Evolutionary conservation across 805 yeast species (phyloP).

Genomic region (Candida xiaguanensis): DNA sequence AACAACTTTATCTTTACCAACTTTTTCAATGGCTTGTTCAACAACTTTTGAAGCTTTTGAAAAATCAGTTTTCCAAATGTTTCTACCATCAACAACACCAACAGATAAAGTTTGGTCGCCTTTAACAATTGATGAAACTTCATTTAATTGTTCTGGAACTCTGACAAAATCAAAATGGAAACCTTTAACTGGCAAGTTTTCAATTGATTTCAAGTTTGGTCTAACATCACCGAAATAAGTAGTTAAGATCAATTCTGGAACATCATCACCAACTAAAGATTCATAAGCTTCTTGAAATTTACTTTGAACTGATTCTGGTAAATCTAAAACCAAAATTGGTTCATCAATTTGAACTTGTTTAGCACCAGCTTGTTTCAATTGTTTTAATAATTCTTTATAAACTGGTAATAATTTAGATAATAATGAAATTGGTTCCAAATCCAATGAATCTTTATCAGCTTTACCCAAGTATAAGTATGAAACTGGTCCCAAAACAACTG

Average conservation of each 20-base stretch:
- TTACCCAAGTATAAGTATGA: conserved; percentile 94
- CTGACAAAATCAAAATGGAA: conserved; percentile 96
- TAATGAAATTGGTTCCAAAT: conserved; percentile 87
- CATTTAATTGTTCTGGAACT: conserved; percentile 93
- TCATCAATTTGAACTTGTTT: conserved; percentile 93
- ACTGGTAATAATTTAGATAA: conserved; percentile 89
- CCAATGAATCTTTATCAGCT: conserved; percentile 96
- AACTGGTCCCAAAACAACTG: conserved; percentile 94
- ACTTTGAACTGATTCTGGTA: conserved; percentile 76
- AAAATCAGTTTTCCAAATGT: conserved; percentile 98
- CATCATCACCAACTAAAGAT: conserved; percentile 57
- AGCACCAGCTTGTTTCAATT: conserved; percentile 94
- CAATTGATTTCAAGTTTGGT: conserved; percentile 90
- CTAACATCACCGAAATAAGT: conserved; percentile 98
- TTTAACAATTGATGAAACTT: conserved; percentile 62
- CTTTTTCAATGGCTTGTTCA: conserved; percentile 74
- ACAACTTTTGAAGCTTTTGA: conserved; percentile 80
- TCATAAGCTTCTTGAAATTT: conserved; percentile 89
- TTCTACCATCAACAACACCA: conserved; percentile 98
- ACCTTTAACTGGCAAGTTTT: conserved; percentile 89
- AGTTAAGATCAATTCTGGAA: conserved; percentile 80
- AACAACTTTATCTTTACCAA: conserved; percentile 87
- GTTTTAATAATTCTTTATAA: conserved; percentile 81
- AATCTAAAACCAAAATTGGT: conserved; percentile 93
- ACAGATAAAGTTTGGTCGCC: conserved; percentile 81